Percentiles rank a stretch among this genome's conserved stretches.
These are phyloP conservation scores for Starmerella geochares DNA, from an alignment of 805 yeast genomes.

Conservation along the genomic window DNA sequence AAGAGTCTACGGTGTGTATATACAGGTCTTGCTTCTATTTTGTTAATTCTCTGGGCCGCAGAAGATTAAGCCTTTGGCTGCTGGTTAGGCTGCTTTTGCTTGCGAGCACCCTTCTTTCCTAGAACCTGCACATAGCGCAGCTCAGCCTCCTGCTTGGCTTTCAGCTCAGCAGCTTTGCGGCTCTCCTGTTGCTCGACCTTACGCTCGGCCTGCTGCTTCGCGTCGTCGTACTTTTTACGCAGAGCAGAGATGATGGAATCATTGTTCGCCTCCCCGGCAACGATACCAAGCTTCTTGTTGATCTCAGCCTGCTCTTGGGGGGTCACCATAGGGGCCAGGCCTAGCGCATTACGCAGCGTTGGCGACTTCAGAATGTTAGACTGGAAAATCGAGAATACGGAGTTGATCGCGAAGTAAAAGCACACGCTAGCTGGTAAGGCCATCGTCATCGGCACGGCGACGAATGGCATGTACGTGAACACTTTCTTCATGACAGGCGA, in stretches of 20 bases:
- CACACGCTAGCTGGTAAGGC: conserved; percentile 75
- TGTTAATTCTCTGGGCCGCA: background rate
- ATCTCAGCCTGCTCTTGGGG: conserved; percentile 36
- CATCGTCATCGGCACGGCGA: conserved; percentile 83
- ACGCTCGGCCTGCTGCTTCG: conserved; percentile 32
- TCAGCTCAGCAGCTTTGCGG: conserved; percentile 23
- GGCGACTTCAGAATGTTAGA: conserved; percentile 52
- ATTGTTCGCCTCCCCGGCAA: conserved; percentile 25
- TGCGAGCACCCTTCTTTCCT: conserved; percentile 1
- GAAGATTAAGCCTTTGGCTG: background rate
- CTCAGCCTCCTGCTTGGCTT: conserved; percentile 18
- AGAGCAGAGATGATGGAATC: conserved; percentile 26
- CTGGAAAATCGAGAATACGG: conserved; percentile 64
- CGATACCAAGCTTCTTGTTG: conserved; percentile 22
- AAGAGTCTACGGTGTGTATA: background rate
- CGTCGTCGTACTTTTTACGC: conserved; percentile 26
- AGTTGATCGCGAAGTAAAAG: conserved; percentile 74
- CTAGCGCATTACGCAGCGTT: conserved; percentile 45
- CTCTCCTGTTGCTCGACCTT: conserved; percentile 28
- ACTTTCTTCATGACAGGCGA: conserved; percentile 57
- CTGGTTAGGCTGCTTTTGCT: background rate
- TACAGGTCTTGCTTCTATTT: background rate
- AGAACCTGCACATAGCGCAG: conserved; percentile 23
- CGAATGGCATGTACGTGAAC: conserved; percentile 63
- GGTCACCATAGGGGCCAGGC: conserved; percentile 53